These are phyloP conservation scores for Verticillium dahliae DNA, from an alignment of 2,329 filamentous ascomycete species.

Conservation along the genomic window DNA sequence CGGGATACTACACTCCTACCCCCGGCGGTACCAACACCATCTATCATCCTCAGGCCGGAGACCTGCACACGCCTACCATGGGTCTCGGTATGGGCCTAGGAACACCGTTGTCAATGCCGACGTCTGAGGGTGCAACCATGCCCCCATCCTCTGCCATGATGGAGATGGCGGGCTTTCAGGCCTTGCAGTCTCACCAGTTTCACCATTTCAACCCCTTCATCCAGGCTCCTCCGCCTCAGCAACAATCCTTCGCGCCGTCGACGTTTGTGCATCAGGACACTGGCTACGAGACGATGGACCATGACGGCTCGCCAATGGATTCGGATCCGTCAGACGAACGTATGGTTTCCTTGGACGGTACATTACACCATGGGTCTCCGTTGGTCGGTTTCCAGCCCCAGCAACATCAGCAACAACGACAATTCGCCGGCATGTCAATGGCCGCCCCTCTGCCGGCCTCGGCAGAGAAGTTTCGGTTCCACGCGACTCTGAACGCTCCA, in stretches of 20 bases:
- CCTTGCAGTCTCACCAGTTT: conserved; percentile 53
- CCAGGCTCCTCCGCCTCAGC: conserved; percentile 45
- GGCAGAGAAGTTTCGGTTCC: conserved; percentile 77
- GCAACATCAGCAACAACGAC: conserved; percentile 40
- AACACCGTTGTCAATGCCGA: conserved; percentile 74
- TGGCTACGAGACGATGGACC: conserved; percentile 72
- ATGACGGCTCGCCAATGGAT: conserved; percentile 63
- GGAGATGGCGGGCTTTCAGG: conserved; percentile 64
- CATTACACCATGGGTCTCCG: conserved; percentile 55
- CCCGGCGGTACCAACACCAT: conserved; percentile 73
- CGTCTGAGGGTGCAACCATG: conserved; percentile 55
- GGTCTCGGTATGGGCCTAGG: conserved; percentile 69
- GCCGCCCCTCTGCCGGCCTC: conserved; percentile 41
- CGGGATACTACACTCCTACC: conserved; percentile 83
- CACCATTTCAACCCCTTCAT: conserved; percentile 67
- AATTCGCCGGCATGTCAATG: conserved; percentile 38
- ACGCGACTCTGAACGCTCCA: conserved; percentile 83
- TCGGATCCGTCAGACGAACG: conserved; percentile 43
- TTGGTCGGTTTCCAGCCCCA: conserved; percentile 33
- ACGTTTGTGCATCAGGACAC: conserved; percentile 76
- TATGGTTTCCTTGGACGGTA: conserved; percentile 51
- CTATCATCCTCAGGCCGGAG: conserved; percentile 77
- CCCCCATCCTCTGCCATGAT: conserved; percentile 52
- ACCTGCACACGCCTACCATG: conserved; percentile 77
- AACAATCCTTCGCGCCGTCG: conserved; percentile 64